These are phyloP conservation scores for Trichomonascaceae sp. DNA, from an alignment of 1,139 yeast genomes.

Conservation along the genomic window DNA sequence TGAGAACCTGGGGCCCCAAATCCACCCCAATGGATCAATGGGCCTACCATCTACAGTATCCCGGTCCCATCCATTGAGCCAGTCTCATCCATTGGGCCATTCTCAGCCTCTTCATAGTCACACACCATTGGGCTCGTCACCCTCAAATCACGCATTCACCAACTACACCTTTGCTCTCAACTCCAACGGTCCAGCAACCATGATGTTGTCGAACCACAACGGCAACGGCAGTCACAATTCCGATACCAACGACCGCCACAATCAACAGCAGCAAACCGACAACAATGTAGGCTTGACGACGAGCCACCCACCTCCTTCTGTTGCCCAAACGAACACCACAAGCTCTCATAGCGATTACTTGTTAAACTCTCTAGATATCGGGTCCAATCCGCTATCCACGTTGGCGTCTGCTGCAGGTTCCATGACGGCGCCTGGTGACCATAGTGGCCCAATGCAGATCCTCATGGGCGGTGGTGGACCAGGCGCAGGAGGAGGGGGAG, in stretches of 20 bases:
- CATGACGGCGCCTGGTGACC: not conserved
- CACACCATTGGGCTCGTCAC: too few relatives aligned
- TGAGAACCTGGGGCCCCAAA: conserved; percentile 1
- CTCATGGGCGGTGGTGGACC: not conserved
- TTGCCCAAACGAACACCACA: conserved; percentile 2
- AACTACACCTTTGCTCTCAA: not conserved
- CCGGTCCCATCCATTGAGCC: conserved; percentile 3
- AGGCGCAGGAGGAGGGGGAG: too few relatives aligned
- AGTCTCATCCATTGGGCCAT: too few relatives aligned
- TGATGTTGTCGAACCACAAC: not conserved
- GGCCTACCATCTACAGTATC: conserved; percentile 3
- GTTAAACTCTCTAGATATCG: not conserved
- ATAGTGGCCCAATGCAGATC: conserved; percentile 3
- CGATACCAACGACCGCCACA: too few relatives aligned
- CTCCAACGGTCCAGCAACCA: not conserved
- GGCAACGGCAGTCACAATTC: not conserved
- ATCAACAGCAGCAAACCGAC: not conserved
- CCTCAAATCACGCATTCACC: not conserved
- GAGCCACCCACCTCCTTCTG: conserved; percentile 5
- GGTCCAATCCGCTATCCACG: conserved; percentile 1
- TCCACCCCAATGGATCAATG: conserved; percentile 1
- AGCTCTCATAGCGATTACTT: not conserved
- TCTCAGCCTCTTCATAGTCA: too few relatives aligned
- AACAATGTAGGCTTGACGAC: not conserved
- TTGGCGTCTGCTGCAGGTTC: not conserved